Evolutionary conservation across 2,329 filamentous ascomycete species (phyloP).

Genomic region (Fonsecaea monophora): DNA sequence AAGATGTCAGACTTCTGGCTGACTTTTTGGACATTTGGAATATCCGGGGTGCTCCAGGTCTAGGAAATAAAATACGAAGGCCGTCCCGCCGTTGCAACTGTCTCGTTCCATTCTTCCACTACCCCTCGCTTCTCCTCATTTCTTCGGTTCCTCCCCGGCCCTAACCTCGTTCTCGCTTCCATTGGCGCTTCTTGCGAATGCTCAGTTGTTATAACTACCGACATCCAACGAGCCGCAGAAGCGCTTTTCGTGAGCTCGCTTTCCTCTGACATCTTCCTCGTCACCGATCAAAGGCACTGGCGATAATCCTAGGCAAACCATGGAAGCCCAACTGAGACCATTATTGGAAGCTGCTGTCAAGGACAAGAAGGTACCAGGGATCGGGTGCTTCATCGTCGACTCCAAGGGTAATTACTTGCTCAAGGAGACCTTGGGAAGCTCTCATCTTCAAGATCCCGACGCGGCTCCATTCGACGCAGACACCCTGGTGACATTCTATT

Average conservation of each 20-base stretch:
- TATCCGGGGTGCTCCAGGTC: not conserved
- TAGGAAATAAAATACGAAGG: not conserved
- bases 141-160: not conserved
- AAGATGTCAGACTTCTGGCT: not conserved
- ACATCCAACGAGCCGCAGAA: not conserved
- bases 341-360: constrained; percentile 35
- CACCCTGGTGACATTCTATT: constrained; percentile 32
- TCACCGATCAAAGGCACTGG: not conserved
- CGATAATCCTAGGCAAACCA: constrained; percentile 1
- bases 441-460: constrained; percentile 27
- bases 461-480: constrained; percentile 29
- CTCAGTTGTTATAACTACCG: not conserved
- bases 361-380: constrained; percentile 33
- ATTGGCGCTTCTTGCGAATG: not conserved
- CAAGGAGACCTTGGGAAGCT: constrained; percentile 32
- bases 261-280: not conserved
- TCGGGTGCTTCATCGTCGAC: constrained; percentile 33
- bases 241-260: not conserved
- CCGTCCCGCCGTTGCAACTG: not conserved
- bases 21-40: not conserved
- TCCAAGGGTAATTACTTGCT: constrained; percentile 33
- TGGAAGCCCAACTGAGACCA: constrained; percentile 32
- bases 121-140: constrained; percentile 23
- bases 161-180: not conserved
- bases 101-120: not conserved